Conservation (phyloP, 257 asterid genomes). For the Penstemon davidsonii region DNA sequence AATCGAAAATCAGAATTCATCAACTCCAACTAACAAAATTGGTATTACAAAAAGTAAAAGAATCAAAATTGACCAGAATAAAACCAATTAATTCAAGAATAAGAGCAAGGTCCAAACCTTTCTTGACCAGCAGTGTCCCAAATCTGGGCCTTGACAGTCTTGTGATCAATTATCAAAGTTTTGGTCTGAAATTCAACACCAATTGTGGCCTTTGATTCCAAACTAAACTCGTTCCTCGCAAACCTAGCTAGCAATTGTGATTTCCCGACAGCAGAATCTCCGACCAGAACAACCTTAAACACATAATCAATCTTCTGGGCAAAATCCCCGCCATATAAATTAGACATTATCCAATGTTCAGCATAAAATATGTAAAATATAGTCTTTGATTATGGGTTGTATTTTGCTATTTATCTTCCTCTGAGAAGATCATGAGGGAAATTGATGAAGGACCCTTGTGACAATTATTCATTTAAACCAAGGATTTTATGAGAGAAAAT, state of each 20-base stretch:
- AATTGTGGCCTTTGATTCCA: conserved; percentile 85
- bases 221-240: conserved; percentile 82
- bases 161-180: conserved; percentile 69
- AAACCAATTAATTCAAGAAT: not conserved
- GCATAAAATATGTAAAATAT: no score
- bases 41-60: no score
- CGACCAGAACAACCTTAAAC: conserved; percentile 78
- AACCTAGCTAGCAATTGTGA: conserved; percentile 85
- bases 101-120: conserved; percentile 38
- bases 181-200: conserved; percentile 93
- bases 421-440: conserved; percentile 25
- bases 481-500: no score
- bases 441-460: conserved; percentile 6
- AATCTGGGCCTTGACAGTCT: conserved; percentile 89
- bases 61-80: not conserved
- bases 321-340: conserved; percentile 69
- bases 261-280: conserved; percentile 91
- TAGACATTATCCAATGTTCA: conserved; percentile 52
- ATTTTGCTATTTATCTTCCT: conserved; percentile 2
- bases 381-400: not conserved
- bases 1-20: no score
- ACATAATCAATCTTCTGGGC: conserved; percentile 86
- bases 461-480: conserved; percentile 14
- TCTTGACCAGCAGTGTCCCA: conserved; percentile 99
- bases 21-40: not conserved